Conservation (phyloP, 2,329 filamentous ascomycete species). For the Seiridium cupressi region DNA sequence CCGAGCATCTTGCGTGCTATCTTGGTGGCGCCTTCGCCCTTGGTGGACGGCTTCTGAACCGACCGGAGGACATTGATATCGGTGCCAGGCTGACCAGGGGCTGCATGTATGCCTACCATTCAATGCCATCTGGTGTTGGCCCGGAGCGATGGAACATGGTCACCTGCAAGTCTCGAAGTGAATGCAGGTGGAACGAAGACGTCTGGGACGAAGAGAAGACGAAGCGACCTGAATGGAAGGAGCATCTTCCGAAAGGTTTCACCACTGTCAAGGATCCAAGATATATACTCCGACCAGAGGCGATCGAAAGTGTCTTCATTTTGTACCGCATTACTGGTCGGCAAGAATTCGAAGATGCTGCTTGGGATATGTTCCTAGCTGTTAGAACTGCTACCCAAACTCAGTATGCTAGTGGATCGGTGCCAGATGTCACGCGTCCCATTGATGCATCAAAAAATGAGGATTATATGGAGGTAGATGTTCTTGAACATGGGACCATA, state of each 20-base stretch:
- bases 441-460: slow-evolving; percentile 40
- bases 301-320: slow-evolving; percentile 31
- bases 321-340: slow-evolving; percentile 29
- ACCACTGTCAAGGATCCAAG: slow-evolving; percentile 45
- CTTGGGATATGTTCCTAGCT: slow-evolving; percentile 29
- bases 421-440: slow-evolving; percentile 37
- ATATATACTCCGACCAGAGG: slow-evolving; percentile 30
- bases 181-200: slow-evolving; percentile 26
- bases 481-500: neutral
- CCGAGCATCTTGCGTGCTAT: slow-evolving; percentile 68
- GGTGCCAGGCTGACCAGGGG: slow-evolving; percentile 60
- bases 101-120: slow-evolving; percentile 61
- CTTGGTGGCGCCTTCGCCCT: slow-evolving; percentile 69
- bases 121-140: slow-evolving; percentile 57
- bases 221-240: slow-evolving; percentile 22
- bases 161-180: slow-evolving; percentile 33
- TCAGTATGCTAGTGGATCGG: slow-evolving; percentile 21
- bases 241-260: slow-evolving; percentile 47
- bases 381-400: slow-evolving; percentile 24
- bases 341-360: slow-evolving; percentile 22
- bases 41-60: slow-evolving; percentile 59
- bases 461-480: slow-evolving; percentile 39
- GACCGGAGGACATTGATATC: slow-evolving; percentile 50
- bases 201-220: slow-evolving; percentile 17
- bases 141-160: slow-evolving; percentile 57